Conservation (phyloP, 768 basidiomycete genomes). For the Leccinum fibrillosum region DNA sequence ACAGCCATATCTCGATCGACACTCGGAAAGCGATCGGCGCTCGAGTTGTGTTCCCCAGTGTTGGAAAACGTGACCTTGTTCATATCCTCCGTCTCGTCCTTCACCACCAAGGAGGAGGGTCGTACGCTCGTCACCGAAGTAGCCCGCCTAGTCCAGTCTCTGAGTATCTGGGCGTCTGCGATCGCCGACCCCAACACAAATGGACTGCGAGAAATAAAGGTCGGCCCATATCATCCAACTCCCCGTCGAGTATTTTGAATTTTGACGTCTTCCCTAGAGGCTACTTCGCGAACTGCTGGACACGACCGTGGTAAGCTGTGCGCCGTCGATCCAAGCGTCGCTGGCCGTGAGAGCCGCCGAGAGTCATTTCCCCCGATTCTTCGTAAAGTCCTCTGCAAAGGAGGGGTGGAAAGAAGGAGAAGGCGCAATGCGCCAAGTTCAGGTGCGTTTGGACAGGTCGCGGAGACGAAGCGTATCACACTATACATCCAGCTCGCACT, state of each 20-base stretch:
- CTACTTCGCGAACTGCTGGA: conserved; percentile 34
- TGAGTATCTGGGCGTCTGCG: conserved; percentile 16
- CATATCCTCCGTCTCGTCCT: conserved; percentile 14
- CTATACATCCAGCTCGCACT: conserved; percentile 30
- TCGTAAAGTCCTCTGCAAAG: conserved; percentile 30
- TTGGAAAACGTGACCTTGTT: conserved; percentile 13
- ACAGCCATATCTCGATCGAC: conserved; percentile 26
- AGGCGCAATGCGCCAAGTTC: conserved; percentile 31
- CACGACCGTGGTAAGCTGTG: conserved; percentile 33
- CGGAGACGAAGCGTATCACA: background rate
- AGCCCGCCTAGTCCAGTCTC: conserved; percentile 12
- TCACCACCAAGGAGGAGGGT: conserved; percentile 14
- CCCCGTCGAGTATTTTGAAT: background rate
- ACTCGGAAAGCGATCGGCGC: conserved; percentile 22
- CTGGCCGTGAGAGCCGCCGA: conserved; percentile 49
- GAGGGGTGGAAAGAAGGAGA: conserved; percentile 42
- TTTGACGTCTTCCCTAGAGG: conserved; percentile 17
- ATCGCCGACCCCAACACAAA: background rate
- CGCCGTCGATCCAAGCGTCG: conserved; percentile 38
- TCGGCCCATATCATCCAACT: background rate
- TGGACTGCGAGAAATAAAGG: conserved; percentile 18
- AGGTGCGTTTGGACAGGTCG: conserved; percentile 35
- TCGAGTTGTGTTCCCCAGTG: conserved; percentile 21
- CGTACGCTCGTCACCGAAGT: conserved; percentile 19
- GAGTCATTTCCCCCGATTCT: conserved; percentile 43